Evolutionary conservation across 1,284 basidiomycete species (phyloP).

Genomic region (Ganoderma boninense): DNA sequence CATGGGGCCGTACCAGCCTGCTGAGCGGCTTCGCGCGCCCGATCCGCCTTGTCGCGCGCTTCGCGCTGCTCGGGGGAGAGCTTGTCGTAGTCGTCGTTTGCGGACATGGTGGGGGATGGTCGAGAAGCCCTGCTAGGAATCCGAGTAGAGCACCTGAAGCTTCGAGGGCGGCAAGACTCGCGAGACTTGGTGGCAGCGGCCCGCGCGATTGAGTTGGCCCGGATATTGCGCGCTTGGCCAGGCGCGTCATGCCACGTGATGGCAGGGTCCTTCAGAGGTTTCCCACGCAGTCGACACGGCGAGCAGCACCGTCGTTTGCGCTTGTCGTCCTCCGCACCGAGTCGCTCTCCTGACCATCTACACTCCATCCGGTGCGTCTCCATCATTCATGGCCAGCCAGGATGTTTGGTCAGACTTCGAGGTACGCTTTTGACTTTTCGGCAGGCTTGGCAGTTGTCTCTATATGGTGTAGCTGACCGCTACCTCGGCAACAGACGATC

Average conservation of each 20-base stretch:
- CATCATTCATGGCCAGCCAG: conserved; percentile 50
- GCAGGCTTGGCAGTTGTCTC: conserved; percentile 23
- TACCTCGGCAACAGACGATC: conserved; percentile 46
- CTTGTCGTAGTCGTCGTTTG: conserved; percentile 74
- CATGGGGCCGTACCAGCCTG: conserved; percentile 77
- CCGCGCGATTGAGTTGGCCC: not conserved
- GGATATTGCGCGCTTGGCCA: conserved; percentile 18
- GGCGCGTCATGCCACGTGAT: conserved; percentile 32
- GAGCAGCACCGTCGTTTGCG: conserved; percentile 27
- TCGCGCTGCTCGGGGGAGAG: conserved; percentile 83
- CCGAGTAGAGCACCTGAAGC: not conserved
- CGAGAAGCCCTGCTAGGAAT: conserved; percentile 1
- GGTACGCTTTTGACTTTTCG: conserved; percentile 45
- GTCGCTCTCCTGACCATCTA: conserved; percentile 20
- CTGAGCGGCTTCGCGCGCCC: conserved; percentile 77
- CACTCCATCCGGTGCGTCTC: conserved; percentile 26
- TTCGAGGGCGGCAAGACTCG: not conserved
- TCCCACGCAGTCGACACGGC: conserved; percentile 27
- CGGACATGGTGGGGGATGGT: conserved; percentile 31
- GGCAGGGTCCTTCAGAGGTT: conserved; percentile 10
- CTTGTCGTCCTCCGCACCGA: conserved; percentile 22
- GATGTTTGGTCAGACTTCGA: conserved; percentile 71
- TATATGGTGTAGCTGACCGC: conserved; percentile 23
- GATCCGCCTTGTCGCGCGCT: conserved; percentile 72
- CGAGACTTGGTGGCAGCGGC: not conserved